Base-by-base conservation (phyloP, 495 filamentous ascomycete genomes). In the Talaromyces proteolyticus region DNA sequence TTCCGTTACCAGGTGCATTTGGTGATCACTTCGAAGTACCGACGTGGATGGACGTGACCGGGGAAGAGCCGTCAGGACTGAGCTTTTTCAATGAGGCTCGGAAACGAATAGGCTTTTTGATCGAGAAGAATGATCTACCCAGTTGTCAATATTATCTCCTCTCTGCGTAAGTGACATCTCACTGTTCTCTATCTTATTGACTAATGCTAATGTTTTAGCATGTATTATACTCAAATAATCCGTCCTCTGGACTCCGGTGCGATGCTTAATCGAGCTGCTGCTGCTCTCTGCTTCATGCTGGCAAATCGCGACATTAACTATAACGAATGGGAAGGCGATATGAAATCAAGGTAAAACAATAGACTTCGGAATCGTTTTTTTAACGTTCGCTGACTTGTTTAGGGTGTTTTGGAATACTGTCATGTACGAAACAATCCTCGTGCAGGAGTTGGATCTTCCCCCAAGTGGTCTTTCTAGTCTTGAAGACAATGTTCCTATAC, bases 381-480 rank as follows among this genome's bases (percentile, higher is more conserved):
- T 17, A 17, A n/a, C 10, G 5, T 36, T 14, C 6, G 14, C 44
- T 47, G 44, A 47, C 26, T 10, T 63, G 44, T 2, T n/a, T 16
- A 49, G 71, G 6, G 69, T 75, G 2, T 75, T 69, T 51, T 75
- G 71, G 71, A 75, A 72, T 45, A 72, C 68, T 26, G 61, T 75
- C 8, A 75, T 75, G 71, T 71, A 73, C 45, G 71, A 75, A 49
- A 72, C 69, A 1, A 75, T 75, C 26, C 65, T 75, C 11, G 67
- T 72, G 0, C 71, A 75, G 57, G 71, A 75, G 40, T 58, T 75
- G 2, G 69, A 73, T 46, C 64, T 74, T 14, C 71, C 71, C 16
- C 63, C 71, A 6, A 75, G 71, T 44, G 71, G 71, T 23, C 61
- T 75, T 23, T 62, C 64, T 1, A 62, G 68, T 7, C 65, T 75